Base-by-base conservation (phyloP, 495 filamentous ascomycete species). In the Penicillium macrosclerotiorum region DNA sequence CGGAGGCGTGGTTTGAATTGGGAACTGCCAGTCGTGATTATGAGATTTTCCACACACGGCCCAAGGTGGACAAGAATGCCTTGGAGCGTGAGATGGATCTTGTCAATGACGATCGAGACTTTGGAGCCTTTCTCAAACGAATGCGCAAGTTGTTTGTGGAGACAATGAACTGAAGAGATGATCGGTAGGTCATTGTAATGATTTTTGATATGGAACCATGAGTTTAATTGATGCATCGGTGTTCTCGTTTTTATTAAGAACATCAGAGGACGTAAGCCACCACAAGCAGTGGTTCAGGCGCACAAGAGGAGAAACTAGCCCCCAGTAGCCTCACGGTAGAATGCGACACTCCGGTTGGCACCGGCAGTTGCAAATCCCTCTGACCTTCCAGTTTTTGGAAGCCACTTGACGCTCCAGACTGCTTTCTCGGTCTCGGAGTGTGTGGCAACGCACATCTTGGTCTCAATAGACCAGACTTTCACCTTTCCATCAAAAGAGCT, bases 1-100 rank as follows among this genome's bases (percentile, higher is more conserved):
- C 82, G 45, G 93, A 98, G 69, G 87, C 83, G 8, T 96, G 84
- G 83, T 98, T 98, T 64, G 91, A 96, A 74, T 68, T 98, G 42
- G 83, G 84, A 52, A 92, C 84, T 52, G 77, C 81, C 8, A 82
- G 78, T 51, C 74, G 85, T 42, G 93, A 97, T 44, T 97, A 96
- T 62, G 82, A 85, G 56, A 83, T 98, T 8, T 76, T 80, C 38
- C 81, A 83, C 35, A 86, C 82, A 50, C 72, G 82, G 54, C 92
- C 92, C 19, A 95, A 90, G 68, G 42, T 93, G 42, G 86, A 94
- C 59, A 70, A 74, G 45, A 81, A 86, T 19, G 78, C 81, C 47
- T 72, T 95, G 31, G 84, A 90, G 35, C 68, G 73, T 48, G 81
- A 86, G 34, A 65, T 93, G 11, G 89, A 95, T 41, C 58, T 71